phyloP scores from a whole-genome alignment of 208 protist genomes.

The Trypanosoma avium region DNA sequence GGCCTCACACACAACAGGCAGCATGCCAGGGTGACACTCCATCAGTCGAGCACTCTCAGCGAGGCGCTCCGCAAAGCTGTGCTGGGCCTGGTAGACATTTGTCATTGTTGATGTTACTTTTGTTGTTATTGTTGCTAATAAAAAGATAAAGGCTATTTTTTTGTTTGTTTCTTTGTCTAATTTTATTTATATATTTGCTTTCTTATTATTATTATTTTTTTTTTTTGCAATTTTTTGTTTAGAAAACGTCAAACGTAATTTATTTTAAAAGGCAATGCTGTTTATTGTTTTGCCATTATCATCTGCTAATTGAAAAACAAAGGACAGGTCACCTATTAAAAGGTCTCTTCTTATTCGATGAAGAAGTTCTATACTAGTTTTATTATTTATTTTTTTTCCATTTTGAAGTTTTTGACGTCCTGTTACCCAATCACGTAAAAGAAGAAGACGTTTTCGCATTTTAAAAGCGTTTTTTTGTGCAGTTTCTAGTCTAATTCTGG shows the following conservation, averaged over 20 bases:
- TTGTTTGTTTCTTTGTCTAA: no score
- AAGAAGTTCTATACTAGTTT: conserved; percentile 3
- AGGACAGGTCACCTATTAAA: background rate
- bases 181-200: conserved; percentile 4
- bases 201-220: conserved; percentile 4
- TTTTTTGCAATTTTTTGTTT: no score
- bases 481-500: background rate
- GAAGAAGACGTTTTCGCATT: conserved; percentile 18
- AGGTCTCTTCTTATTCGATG: conserved; percentile 13
- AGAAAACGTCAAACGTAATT: no score
- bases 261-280: no score
- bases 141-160: no score
- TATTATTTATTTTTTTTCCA: background rate
- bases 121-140: background rate
- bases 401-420: background rate
- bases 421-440: conserved; percentile 10
- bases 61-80: background rate
- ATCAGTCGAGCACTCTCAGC: background rate
- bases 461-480: conserved; percentile 11
- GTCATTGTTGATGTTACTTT: background rate
- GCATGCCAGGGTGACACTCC: background rate
- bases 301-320: conserved; percentile 1
- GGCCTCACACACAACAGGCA: conserved; percentile 1
- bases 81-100: background rate
- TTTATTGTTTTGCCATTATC: background rate